phyloP scores from a whole-genome alignment of 2,329 filamentous ascomycete species.

The Dissoconium aciculare region DNA sequence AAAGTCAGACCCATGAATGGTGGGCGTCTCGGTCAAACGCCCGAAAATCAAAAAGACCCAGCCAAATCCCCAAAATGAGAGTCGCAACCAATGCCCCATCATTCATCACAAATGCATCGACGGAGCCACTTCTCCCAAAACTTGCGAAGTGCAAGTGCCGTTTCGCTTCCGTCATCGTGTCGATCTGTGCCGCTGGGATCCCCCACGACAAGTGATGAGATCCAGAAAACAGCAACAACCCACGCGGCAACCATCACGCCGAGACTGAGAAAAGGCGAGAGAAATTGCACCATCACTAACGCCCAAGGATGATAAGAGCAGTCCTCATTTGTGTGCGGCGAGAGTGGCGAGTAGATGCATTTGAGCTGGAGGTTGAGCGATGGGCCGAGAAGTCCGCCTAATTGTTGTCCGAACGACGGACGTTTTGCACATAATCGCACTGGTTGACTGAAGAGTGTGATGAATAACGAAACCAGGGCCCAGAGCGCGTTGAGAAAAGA shows the following conservation, averaged over 20 bases:
- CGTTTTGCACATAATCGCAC: conserved; percentile 39
- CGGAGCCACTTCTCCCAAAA: conserved; percentile 47
- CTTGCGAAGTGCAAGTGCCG: conserved; percentile 41
- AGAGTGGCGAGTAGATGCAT: conserved; percentile 30
- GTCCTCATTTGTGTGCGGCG: conserved; percentile 21
- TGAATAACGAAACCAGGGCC: conserved; percentile 37
- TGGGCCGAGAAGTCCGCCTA: conserved; percentile 39
- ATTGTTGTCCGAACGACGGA: conserved; percentile 34
- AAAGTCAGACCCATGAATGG: too few species aligned
- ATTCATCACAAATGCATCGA: conserved; percentile 15
- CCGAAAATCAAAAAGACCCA: too few species aligned
- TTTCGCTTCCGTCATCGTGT: conserved; percentile 45
- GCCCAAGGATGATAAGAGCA: conserved; percentile 27
- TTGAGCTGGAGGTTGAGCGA: conserved; percentile 38
- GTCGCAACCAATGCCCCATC: conserved; percentile 4
- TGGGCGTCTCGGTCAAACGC: too few species aligned
- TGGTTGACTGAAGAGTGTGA: conserved; percentile 38
- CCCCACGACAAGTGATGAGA: conserved; percentile 37
- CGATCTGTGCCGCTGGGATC: conserved; percentile 44
- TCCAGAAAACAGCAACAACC: conserved; percentile 47
- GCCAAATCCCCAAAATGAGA: too few species aligned
- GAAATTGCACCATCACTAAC: conserved; percentile 38
- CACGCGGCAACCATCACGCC: conserved; percentile 42
- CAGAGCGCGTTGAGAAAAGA: conserved; percentile 41
- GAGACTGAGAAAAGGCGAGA: conserved; percentile 42